These are phyloP conservation scores for Coemansia guatemalensis DNA, from an alignment of 192 early-diverging fungal species.

Conservation along the genomic window DNA sequence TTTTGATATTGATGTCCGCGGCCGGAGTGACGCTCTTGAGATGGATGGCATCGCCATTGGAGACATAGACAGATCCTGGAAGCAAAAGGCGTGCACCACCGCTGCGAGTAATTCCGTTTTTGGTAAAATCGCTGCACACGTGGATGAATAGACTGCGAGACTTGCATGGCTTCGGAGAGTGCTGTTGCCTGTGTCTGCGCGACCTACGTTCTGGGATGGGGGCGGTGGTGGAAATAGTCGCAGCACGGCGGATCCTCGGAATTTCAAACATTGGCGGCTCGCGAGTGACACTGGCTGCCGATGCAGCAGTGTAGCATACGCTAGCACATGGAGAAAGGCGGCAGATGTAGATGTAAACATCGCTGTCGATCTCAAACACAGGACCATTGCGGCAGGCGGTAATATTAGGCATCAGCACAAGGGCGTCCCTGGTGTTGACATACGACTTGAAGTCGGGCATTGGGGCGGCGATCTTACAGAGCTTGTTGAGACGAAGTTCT, in stretches of 20 bases:
- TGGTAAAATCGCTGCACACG: constrained; percentile 32
- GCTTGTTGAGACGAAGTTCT: constrained; percentile 34
- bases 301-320: constrained; percentile 19
- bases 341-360: constrained; percentile 49
- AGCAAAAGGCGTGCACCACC: constrained; percentile 42
- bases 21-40: constrained; percentile 27
- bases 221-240: constrained; percentile 23
- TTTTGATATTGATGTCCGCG: constrained; percentile 34
- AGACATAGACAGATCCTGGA: constrained; percentile 36
- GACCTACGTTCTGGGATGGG: not conserved
- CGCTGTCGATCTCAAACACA: constrained; percentile 52
- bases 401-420: constrained; percentile 25
- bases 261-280: constrained; percentile 45
- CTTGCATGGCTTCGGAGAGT: constrained; percentile 19
- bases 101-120: constrained; percentile 16
- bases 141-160: constrained; percentile 36
- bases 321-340: constrained; percentile 44
- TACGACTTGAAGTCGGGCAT: constrained; percentile 19
- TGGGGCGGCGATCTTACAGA: constrained; percentile 43
- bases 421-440: constrained; percentile 10
- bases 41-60: constrained; percentile 35
- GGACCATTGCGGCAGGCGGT: constrained; percentile 10
- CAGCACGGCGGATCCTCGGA: constrained; percentile 25
- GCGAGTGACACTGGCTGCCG: constrained; percentile 4
- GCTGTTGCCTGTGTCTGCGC: not conserved